Evolutionary conservation across 768 basidiomycete species (phyloP).

Genomic region (Leccinum subtestaceum): DNA sequence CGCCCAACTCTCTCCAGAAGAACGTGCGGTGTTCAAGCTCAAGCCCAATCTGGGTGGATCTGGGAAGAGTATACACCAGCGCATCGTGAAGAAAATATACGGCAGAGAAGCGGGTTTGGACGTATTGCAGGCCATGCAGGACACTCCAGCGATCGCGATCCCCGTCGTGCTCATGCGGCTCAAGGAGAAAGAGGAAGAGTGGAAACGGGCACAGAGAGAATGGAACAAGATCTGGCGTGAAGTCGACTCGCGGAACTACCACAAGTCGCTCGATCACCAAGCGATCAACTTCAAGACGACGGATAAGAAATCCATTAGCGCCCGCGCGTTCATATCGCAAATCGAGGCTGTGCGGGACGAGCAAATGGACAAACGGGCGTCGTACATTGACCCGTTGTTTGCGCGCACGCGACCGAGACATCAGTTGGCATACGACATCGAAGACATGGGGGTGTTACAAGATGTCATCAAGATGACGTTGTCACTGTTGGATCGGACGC

Average conservation of each 20-base stretch:
- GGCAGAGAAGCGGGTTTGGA: slow-evolving; percentile 81
- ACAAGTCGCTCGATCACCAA: slow-evolving; percentile 92
- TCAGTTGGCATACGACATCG: slow-evolving; percentile 78
- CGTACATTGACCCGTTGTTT: slow-evolving; percentile 48
- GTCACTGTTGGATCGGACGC: slow-evolving; percentile 87
- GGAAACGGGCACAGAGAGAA: slow-evolving; percentile 95
- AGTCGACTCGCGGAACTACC: slow-evolving; percentile 91
- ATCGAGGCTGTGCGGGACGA: slow-evolving; percentile 84
- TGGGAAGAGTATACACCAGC: slow-evolving; percentile 83
- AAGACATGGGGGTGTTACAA: slow-evolving; percentile 74
- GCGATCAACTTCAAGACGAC: slow-evolving; percentile 84
- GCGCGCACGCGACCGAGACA: slow-evolving; percentile 64
- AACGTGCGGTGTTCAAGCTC: slow-evolving; percentile 76
- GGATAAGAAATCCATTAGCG: slow-evolving; percentile 82
- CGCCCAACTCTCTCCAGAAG: slow-evolving; percentile 70
- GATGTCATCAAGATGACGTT: slow-evolving; percentile 87
- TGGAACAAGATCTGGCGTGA: slow-evolving; percentile 99
- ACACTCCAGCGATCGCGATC: slow-evolving; percentile 83
- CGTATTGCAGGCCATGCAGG: slow-evolving; percentile 86
- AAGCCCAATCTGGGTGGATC: slow-evolving; percentile 87
- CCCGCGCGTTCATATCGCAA: slow-evolving; percentile 76
- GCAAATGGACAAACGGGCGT: slow-evolving; percentile 72
- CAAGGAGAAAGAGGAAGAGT: slow-evolving; percentile 97
- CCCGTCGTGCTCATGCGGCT: slow-evolving; percentile 86
- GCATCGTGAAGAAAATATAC: slow-evolving; percentile 96